Percentiles rank a stretch among this genome's conserved stretches.
Conservation (phyloP, 345 rosid genomes). For the Rhizophora apiculata region DNA sequence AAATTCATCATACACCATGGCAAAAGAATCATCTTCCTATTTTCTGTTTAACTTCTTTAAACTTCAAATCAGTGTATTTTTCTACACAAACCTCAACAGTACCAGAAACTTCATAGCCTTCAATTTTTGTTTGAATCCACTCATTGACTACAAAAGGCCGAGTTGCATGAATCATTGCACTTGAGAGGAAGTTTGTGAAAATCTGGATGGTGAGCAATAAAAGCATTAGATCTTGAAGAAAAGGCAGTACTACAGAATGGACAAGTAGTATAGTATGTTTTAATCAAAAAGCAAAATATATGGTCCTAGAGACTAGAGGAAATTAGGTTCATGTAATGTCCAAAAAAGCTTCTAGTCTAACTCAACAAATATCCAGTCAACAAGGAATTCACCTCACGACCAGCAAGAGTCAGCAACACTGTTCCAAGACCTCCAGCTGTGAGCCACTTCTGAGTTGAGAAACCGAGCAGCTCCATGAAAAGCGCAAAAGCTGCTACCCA, state of each 20-base stretch:
- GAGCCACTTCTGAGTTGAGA: conserved; percentile 91
- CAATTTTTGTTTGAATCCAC: conserved; percentile 90
- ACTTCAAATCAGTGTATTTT: not conserved
- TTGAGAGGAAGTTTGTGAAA: conserved; percentile 88
- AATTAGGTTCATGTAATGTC: too few relatives aligned
- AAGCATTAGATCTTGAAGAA: conserved; percentile 1
- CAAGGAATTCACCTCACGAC: conserved; percentile 69
- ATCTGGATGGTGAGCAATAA: conserved; percentile 45
- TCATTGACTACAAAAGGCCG: conserved; percentile 84
- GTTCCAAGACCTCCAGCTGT: conserved; percentile 99
- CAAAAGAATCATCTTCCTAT: not conserved
- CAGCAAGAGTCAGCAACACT: conserved; percentile 93
- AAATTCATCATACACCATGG: not conserved
- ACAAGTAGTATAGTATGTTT: not conserved
- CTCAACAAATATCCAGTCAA: not conserved
- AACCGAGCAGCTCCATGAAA: conserved; percentile 94
- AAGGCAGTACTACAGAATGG: not conserved
- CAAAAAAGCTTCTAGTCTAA: not conserved
- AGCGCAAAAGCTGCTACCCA: conserved; percentile 93
- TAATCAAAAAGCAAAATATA: not conserved
- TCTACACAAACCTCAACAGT: conserved; percentile 80
- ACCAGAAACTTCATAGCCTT: conserved; percentile 98
- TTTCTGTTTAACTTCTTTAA: not conserved
- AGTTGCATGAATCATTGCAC: conserved; percentile 89
- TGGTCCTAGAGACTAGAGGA: not conserved